phyloP scores from a whole-genome alignment of 164 flowering plant genomes.

The Piper longum region DNA sequence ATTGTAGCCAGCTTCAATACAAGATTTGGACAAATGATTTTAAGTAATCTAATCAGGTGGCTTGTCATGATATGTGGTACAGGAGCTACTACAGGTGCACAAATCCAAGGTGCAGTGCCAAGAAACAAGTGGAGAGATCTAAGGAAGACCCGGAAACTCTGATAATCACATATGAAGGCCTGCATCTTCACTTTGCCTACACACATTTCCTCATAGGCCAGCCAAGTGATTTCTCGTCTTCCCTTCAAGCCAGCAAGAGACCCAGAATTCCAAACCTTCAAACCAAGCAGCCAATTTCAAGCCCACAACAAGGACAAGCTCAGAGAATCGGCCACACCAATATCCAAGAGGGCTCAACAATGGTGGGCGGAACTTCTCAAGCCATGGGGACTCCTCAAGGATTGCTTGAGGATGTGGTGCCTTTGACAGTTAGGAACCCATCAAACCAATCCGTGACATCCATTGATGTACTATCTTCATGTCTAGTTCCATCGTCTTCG shows the following conservation, averaged over 20 bases:
- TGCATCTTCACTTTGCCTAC: slow-evolving; percentile 74
- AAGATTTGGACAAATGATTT: too few relatives aligned
- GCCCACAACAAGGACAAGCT: too few relatives aligned
- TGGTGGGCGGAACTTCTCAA: not conserved
- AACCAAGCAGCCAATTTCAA: too few relatives aligned
- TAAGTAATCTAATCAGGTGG: too few relatives aligned
- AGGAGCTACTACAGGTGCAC: slow-evolving; percentile 96
- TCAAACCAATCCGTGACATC: slow-evolving; percentile 11
- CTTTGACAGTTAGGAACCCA: slow-evolving; percentile 52
- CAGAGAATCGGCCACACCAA: not conserved
- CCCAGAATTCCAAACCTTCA: too few relatives aligned
- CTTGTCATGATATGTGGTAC: not conserved
- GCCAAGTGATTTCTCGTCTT: not conserved
- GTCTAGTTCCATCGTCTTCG: slow-evolving; percentile 10
- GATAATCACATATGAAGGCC: slow-evolving; percentile 85
- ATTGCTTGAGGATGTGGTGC: slow-evolving; percentile 85
- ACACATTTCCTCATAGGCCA: slow-evolving; percentile 28
- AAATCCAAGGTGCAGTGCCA: slow-evolving; percentile 80
- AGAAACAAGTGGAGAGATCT: slow-evolving; percentile 79
- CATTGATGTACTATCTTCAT: slow-evolving; percentile 1
- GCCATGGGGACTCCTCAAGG: slow-evolving; percentile 28
- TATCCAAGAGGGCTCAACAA: too few relatives aligned
- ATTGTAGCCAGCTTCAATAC: too few relatives aligned
- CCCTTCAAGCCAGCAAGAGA: too few relatives aligned
- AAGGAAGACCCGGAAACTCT: slow-evolving; percentile 64